These are phyloP conservation scores for Suillus fuscotomentosus DNA, from an alignment of 768 basidiomycete species.

Conservation along the genomic window DNA sequence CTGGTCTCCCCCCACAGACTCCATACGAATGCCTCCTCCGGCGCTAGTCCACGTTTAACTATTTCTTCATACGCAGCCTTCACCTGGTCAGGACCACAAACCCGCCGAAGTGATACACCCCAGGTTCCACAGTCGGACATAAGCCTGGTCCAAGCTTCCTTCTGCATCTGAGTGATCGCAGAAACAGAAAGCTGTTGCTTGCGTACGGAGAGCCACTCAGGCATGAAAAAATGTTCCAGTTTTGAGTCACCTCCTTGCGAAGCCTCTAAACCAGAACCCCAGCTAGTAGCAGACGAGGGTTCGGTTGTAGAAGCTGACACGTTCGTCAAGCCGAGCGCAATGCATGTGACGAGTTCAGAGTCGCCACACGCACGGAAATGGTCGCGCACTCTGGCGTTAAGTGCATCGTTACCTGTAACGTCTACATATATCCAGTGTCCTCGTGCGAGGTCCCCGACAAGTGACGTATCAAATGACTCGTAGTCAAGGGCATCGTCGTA, in stretches of 20 bases:
- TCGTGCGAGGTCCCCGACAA: constrained; percentile 27
- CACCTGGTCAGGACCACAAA: constrained; percentile 47
- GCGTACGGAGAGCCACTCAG: constrained; percentile 62
- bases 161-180: constrained; percentile 51
- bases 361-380: constrained; percentile 31
- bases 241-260: constrained; percentile 7
- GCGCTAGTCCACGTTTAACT: constrained; percentile 45
- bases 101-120: constrained; percentile 49
- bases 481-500: constrained; percentile 62
- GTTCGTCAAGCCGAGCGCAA: constrained; percentile 58
- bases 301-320: constrained; percentile 44
- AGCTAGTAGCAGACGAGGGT: constrained; percentile 31
- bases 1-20: constrained; percentile 55
- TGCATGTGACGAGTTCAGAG: constrained; percentile 35
- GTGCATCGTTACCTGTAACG: constrained; percentile 53
- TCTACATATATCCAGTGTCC: constrained; percentile 60
- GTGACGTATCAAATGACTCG: constrained; percentile 37
- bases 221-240: constrained; percentile 64
- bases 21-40: constrained; percentile 60
- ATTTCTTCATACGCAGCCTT: constrained; percentile 48
- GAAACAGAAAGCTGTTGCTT: constrained; percentile 42
- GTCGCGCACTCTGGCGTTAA: constrained; percentile 45
- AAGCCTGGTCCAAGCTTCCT: constrained; percentile 55
- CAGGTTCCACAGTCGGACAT: constrained; percentile 56
- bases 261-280: constrained; percentile 19